Conservation (phyloP, 805 yeast genomes). For the Saccharomyces mikatae region DNA sequence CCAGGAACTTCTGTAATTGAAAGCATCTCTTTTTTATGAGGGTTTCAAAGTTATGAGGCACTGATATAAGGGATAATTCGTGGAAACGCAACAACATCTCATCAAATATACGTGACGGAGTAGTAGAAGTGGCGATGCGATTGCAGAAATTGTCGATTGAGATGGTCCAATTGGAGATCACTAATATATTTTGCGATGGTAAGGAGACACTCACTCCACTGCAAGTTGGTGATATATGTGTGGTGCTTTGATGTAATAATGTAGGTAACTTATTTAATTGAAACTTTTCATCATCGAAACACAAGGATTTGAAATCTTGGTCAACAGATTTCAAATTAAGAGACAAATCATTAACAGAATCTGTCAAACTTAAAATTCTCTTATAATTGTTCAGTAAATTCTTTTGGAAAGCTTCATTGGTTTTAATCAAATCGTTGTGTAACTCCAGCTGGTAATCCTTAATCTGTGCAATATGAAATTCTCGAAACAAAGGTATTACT, state of each 20-base stretch:
- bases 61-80: slow-evolving; percentile 1
- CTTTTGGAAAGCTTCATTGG: slow-evolving; percentile 14
- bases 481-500: background rate
- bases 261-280: slow-evolving; percentile 19
- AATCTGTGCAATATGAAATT: slow-evolving; percentile 4
- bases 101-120: slow-evolving; percentile 12
- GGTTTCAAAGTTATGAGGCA: slow-evolving; percentile 1
- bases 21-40: slow-evolving; percentile 8
- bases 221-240: background rate
- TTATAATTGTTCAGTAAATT: slow-evolving; percentile 19
- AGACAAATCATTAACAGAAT: slow-evolving; percentile 12
- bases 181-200: slow-evolving; percentile 6
- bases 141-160: slow-evolving; percentile 16
- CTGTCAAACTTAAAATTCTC: slow-evolving; percentile 22
- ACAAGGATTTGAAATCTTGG: slow-evolving; percentile 20
- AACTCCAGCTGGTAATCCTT: slow-evolving; percentile 13
- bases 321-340: slow-evolving; percentile 15
- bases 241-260: background rate
- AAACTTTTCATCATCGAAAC: slow-evolving; percentile 24
- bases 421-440: slow-evolving; percentile 8
- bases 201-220: background rate
- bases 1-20: slow-evolving; percentile 8
- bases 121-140: slow-evolving; percentile 13
- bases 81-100: slow-evolving; percentile 11
- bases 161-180: slow-evolving; percentile 20